Evolutionary conservation across 331 rosid genomes (phyloP), one percentile per base, ranked within the genome.

Genomic region (Rhamnella rubrinervis): DNA sequence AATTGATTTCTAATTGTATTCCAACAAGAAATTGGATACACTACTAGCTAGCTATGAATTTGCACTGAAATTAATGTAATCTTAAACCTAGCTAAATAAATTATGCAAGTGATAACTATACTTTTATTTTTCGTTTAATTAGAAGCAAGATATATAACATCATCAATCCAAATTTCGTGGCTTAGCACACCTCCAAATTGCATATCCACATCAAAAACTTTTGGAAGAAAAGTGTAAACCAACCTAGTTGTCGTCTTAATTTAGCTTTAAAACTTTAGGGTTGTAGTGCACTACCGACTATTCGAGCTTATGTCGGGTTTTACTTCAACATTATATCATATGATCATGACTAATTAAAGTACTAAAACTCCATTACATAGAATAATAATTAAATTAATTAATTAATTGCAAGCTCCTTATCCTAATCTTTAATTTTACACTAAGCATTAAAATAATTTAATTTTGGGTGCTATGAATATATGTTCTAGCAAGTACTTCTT

Each of bases 241-340:
- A 83, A 85, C 83, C 81, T 75, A 72, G 20, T 70, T 67, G 87
- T 83, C 80, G 40, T 68, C 20, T 47, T 47, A 60, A 71, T 57
- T 81, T 75, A 60, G 69, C 59, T 16, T 40, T 41, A 7, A 62
- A 51, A 7, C 35, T 68, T 68, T 60, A 66, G 47, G 81, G 85
- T 63, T 70, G 87, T 75, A 41, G 19, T 25, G 82, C 93, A 85
- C 85, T 77, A 59, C 87, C 84, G 77, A 72, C 91, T 85, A 73
- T 65, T 62, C 55, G 16, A 53, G 61, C 63, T 55, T 59, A 47
- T 68, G 73, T 65, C 70, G 69, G 41, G 69, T 52, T 77, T 68
- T 52, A 70, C 75, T 75, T 71, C 66, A 78, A 49, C 68, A 47
- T 37, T 38, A 35, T 41, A 78, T 79, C 74, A 83, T 71, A 64